These are phyloP conservation scores for Priceomyces castillae DNA, from an alignment of 805 yeast genomes.

Conservation along the genomic window DNA sequence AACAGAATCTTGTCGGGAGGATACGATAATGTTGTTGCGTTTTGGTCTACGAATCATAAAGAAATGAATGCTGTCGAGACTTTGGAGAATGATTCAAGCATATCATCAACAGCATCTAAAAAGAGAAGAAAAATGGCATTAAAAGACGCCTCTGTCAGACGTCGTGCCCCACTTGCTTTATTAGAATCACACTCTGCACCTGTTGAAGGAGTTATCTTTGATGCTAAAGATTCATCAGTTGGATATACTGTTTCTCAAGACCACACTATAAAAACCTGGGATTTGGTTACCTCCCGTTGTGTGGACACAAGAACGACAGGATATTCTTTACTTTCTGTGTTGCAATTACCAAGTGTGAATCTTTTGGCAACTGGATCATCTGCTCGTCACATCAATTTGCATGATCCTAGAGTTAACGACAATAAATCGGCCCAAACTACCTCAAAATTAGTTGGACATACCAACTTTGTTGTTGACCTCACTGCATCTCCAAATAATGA, in stretches of 20 bases:
- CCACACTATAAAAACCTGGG: constrained; percentile 96
- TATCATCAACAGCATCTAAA: constrained; percentile 73
- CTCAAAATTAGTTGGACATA: constrained; percentile 78
- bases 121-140: constrained; percentile 84
- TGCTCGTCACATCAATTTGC: constrained; percentile 93
- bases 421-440: constrained; percentile 56
- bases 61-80: constrained; percentile 68
- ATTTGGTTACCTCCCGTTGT: constrained; percentile 78
- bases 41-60: constrained; percentile 86
- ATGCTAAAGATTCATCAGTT: constrained; percentile 67
- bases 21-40: constrained; percentile 71
- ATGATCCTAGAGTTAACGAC: constrained; percentile 79
- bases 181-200: constrained; percentile 83
- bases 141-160: constrained; percentile 69
- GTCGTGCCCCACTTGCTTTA: constrained; percentile 77
- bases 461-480: constrained; percentile 82
- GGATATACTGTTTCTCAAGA: constrained; percentile 95
- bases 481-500: constrained; percentile 74
- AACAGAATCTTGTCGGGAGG: constrained; percentile 80
- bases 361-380: constrained; percentile 91
- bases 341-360: constrained; percentile 63
- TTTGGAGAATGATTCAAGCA: constrained; percentile 41
- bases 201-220: constrained; percentile 81
- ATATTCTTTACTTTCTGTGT: constrained; percentile 74
- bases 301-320: constrained; percentile 88